Percentiles rank a stretch among this genome's conserved stretches.
phyloP scores from a whole-genome alignment of 768 basidiomycete genomes.

The Russula brevipes region DNA sequence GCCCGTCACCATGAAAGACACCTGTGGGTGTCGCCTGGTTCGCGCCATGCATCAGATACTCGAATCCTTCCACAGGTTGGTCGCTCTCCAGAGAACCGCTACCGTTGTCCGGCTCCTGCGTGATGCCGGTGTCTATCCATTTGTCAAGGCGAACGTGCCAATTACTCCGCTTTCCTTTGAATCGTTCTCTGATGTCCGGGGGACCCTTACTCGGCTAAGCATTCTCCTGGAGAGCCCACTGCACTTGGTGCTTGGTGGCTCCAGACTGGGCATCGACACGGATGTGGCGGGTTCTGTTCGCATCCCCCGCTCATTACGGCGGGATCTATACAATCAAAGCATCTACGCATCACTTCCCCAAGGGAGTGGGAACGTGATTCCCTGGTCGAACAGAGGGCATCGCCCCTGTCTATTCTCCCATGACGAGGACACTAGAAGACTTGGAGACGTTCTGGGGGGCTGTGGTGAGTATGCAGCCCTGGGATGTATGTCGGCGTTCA shows the following conservation, averaged over 20 bases:
- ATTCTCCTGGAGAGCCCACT: conserved; percentile 61
- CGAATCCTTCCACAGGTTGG: conserved; percentile 39
- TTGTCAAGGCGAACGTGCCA: conserved; percentile 63
- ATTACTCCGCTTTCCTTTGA: conserved; percentile 57
- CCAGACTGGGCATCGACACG: conserved; percentile 44
- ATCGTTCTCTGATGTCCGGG: conserved; percentile 53
- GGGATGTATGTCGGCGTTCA: conserved; percentile 37
- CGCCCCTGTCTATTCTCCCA: conserved; percentile 50
- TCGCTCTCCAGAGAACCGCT: conserved; percentile 43
- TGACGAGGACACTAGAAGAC: conserved; percentile 58
- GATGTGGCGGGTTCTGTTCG: conserved; percentile 69
- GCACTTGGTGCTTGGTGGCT: conserved; percentile 52
- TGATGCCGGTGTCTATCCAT: conserved; percentile 60
- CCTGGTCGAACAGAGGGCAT: conserved; percentile 56
- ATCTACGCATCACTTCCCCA: conserved; percentile 53
- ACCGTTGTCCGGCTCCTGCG: conserved; percentile 48
- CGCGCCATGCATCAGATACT: conserved; percentile 57
- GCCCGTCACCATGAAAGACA: conserved; percentile 67
- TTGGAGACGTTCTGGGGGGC: conserved; percentile 62
- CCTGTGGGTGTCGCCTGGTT: conserved; percentile 48
- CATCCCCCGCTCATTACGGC: conserved; percentile 61
- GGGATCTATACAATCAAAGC: conserved; percentile 58
- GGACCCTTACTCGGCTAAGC: conserved; percentile 53
- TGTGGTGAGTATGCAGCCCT: conserved; percentile 55
- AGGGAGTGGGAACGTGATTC: conserved; percentile 42